phyloP scores from a whole-genome alignment of 306 rosid species.

The Dicorynia guianensis region DNA sequence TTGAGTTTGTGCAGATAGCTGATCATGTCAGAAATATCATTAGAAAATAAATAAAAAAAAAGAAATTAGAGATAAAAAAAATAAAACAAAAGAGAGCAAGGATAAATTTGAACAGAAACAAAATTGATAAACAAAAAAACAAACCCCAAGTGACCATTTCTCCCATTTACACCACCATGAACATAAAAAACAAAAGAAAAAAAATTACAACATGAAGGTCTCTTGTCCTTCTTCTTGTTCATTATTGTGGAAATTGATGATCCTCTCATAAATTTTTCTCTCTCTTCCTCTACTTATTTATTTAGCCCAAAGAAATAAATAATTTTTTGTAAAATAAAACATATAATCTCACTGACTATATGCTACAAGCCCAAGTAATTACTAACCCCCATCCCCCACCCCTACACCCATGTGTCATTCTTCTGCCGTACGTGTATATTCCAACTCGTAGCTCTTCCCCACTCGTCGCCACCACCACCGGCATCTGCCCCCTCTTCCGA shows the following conservation, averaged over 20 bases:
- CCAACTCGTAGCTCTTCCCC: constrained; percentile 27
- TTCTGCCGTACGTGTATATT: constrained; percentile 38
- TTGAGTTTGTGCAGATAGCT: constrained; percentile 1
- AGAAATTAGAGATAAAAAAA: background rate
- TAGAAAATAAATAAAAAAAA: background rate
- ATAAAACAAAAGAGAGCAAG: background rate
- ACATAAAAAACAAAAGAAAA: constrained; percentile 5
- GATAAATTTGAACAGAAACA: background rate
- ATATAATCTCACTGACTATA: constrained; percentile 56
- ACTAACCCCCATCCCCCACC: constrained; percentile 24
- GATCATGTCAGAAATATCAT: background rate
- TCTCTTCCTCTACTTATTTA: constrained; percentile 50
- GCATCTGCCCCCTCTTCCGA: constrained; percentile 1
- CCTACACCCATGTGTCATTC: constrained; percentile 41
- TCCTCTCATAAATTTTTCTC: constrained; percentile 34
- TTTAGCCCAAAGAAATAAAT: constrained; percentile 58
- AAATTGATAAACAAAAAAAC: constrained; percentile 19
- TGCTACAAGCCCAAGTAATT: constrained; percentile 43
- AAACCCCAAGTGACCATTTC: constrained; percentile 45
- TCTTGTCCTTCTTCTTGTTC: constrained; percentile 35
- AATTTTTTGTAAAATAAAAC: constrained; percentile 57
- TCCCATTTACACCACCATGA: constrained; percentile 57
- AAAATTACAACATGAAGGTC: constrained; percentile 44
- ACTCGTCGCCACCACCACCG: constrained; percentile 35
- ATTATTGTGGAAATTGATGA: constrained; percentile 42